Conservation (phyloP, 352 stramenopile species). For the Phytophthora cactorum region DNA sequence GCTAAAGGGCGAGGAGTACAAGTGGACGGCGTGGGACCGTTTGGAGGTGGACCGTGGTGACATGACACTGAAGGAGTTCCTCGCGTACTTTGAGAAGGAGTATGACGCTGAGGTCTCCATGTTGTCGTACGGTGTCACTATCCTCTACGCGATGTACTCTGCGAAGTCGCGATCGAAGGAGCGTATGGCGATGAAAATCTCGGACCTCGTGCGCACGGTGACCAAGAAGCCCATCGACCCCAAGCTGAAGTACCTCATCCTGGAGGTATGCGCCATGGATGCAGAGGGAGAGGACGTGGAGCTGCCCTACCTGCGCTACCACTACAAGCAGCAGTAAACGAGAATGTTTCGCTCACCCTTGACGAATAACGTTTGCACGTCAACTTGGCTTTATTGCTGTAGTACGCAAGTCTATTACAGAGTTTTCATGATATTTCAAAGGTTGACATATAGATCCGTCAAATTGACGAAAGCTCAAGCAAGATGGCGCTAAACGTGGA, state of each 20-base stretch:
- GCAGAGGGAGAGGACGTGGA: constrained; percentile 96
- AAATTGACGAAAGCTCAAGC: background rate
- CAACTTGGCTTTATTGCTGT: background rate
- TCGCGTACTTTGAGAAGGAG: constrained; percentile 95
- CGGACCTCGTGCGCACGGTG: constrained; percentile 94
- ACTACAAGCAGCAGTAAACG: constrained; percentile 63
- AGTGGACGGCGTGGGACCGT: constrained; percentile 98
- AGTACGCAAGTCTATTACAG: background rate
- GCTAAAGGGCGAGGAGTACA: constrained; percentile 95
- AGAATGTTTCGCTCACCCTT: background rate
- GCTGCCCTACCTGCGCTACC: constrained; percentile 94
- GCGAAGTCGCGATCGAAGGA: constrained; percentile 90
- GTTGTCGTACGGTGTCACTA: constrained; percentile 96
- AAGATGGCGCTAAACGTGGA: constrained; percentile 81
- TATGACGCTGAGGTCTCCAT: constrained; percentile 98
- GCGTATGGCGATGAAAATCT: constrained; percentile 97
- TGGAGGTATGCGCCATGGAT: constrained; percentile 97
- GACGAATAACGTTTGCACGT: constrained; percentile 3
- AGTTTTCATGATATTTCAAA: constrained; percentile 15
- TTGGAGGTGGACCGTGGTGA: constrained; percentile 96
- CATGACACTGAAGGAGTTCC: constrained; percentile 96
- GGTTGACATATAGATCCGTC: background rate
- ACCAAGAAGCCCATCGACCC: constrained; percentile 96
- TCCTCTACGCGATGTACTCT: constrained; percentile 92
- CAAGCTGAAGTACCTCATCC: constrained; percentile 96